phyloP scores from a whole-genome alignment of 2,329 filamentous ascomycete genomes.

The Cryphonectria naterciae region DNA sequence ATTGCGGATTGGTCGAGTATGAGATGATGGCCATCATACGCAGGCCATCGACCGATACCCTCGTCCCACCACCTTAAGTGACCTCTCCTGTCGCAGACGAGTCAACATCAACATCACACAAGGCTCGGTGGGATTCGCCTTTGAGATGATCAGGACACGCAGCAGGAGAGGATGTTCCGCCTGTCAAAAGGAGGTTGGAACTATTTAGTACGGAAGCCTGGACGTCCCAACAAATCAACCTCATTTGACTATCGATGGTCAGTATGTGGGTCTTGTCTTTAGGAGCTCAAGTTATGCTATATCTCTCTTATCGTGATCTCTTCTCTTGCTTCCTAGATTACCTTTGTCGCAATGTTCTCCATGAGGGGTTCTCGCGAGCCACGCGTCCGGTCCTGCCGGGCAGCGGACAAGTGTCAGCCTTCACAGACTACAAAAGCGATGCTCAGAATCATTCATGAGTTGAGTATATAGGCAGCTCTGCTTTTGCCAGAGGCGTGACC shows the following conservation, averaged over 20 bases:
- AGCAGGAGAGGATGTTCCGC: not conserved
- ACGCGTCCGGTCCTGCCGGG: not conserved
- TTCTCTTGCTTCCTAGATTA: not conserved
- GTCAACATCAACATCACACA: not conserved
- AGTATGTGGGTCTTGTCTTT: not conserved
- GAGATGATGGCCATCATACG: conserved; percentile 24
- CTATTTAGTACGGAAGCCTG: not conserved
- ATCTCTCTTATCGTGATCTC: not conserved
- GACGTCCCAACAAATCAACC: not conserved
- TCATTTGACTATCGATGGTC: not conserved
- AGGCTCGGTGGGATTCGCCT: not conserved
- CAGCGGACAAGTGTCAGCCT: not conserved
- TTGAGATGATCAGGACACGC: not conserved
- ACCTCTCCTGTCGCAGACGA: not conserved
- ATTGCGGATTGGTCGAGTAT: conserved; percentile 21
- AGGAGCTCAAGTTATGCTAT: not conserved
- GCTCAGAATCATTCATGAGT: not conserved
- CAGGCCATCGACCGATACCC: not conserved
- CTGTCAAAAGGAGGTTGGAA: not conserved
- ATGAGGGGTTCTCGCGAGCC: not conserved
- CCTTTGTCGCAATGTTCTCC: not conserved
- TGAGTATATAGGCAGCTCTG: not conserved
- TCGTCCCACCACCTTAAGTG: not conserved
- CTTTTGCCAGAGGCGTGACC: no score
- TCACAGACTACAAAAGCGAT: not conserved